These are phyloP conservation scores for Naganishia onofrii DNA, from an alignment of 768 basidiomycete species.

Conservation along the genomic window DNA sequence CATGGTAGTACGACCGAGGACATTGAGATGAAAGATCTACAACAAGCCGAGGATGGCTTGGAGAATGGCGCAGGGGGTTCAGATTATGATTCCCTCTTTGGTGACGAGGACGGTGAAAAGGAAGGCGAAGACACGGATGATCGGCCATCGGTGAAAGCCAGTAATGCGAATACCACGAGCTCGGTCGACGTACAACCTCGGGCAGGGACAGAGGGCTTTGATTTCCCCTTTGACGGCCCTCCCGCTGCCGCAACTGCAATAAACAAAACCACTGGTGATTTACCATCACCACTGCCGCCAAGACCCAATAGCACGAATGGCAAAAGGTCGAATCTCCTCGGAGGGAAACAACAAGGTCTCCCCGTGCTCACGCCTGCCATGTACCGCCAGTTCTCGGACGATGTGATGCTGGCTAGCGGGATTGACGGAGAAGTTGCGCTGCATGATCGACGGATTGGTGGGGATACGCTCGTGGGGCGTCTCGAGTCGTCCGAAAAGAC, in stretches of 20 bases:
- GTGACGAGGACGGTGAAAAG: constrained; percentile 68
- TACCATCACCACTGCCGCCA: not conserved
- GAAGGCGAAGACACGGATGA: constrained; percentile 55
- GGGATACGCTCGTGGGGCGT: constrained; percentile 66
- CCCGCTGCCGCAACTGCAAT: not conserved
- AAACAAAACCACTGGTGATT: not conserved
- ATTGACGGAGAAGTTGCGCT: constrained; percentile 89
- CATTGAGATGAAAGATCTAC: constrained; percentile 30
- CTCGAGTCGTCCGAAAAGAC: constrained; percentile 87
- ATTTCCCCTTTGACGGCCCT: constrained; percentile 10
- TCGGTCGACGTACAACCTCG: not conserved
- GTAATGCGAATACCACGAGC: not conserved
- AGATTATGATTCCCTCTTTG: constrained; percentile 82
- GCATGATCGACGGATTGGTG: constrained; percentile 74
- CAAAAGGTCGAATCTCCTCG: not conserved
- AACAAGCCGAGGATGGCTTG: constrained; percentile 11
- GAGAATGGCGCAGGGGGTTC: constrained; percentile 60
- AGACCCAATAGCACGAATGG: not conserved
- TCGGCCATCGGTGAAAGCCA: not conserved
- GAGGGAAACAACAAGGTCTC: constrained; percentile 19
- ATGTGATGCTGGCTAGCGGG: constrained; percentile 80
- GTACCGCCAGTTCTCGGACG: constrained; percentile 69
- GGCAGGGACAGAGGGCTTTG: not conserved
- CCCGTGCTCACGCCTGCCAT: constrained; percentile 65
- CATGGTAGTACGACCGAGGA: constrained; percentile 21